Conservation (phyloP, 768 basidiomycete genomes). For the Xerocomellus dryophilus region DNA sequence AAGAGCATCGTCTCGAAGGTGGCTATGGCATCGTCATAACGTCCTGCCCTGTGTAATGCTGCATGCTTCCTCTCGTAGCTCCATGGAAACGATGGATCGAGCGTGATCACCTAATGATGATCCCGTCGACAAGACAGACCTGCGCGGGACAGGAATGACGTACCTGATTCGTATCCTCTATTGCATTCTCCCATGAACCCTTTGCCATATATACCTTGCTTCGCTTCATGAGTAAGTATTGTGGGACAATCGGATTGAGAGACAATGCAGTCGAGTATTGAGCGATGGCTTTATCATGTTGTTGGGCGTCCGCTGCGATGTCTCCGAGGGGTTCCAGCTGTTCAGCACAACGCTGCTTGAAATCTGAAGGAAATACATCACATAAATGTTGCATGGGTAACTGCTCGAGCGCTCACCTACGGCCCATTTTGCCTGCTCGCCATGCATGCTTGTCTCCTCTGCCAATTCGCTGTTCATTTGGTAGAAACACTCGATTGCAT, state of each 20-base stretch:
- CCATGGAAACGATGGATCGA: not conserved
- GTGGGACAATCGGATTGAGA: too few species aligned
- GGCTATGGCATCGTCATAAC: not conserved
- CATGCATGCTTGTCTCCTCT: too few species aligned
- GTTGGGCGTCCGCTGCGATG: not conserved
- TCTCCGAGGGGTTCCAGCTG: not conserved
- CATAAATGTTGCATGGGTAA: not conserved
- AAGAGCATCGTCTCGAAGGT: constrained; percentile 4
- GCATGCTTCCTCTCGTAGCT: not conserved
- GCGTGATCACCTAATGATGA: not conserved
- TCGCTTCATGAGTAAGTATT: too few species aligned
- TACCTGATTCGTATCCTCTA: not conserved
- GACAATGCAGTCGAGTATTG: too few species aligned
- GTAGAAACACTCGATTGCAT: too few species aligned
- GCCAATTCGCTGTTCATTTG: too few species aligned
- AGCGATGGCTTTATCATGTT: too few species aligned
- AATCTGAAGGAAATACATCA: not conserved
- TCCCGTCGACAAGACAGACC: not conserved
- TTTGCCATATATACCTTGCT: not conserved
- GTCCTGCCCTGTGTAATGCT: not conserved
- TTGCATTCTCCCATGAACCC: not conserved
- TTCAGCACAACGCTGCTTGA: not conserved
- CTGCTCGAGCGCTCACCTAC: not conserved
- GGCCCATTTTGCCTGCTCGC: not conserved
- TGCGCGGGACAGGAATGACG: not conserved